A percentile compares a stretch with the other conserved stretches of the same genome.
Evolutionary conservation across 768 basidiomycete species (phyloP).

Genomic region (Suillus alpinus): DNA sequence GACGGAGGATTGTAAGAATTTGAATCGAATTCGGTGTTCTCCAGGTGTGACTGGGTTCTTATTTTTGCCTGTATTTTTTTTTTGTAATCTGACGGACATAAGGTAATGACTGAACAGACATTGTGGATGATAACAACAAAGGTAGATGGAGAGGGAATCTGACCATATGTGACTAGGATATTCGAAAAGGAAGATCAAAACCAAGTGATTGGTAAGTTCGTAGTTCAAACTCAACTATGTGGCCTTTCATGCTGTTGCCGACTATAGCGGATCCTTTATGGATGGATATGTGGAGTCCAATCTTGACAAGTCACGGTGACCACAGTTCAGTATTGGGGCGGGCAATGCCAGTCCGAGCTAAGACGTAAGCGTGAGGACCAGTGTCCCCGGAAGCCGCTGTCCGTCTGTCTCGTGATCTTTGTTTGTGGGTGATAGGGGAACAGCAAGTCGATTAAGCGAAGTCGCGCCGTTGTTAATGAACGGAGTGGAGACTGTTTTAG

Average conservation of each 20-base stretch:
- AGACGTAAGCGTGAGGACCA: slow-evolving; percentile 21
- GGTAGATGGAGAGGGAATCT: no score
- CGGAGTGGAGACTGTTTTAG: not conserved
- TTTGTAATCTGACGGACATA: no score
- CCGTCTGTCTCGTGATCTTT: slow-evolving; percentile 1
- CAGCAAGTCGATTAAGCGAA: not conserved
- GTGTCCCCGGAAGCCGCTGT: not conserved
- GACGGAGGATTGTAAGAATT: no score
- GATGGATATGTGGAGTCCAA: slow-evolving; percentile 16
- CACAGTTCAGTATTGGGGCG: slow-evolving; percentile 4
- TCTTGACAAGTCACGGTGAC: slow-evolving; percentile 15
- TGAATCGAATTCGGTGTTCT: slow-evolving; percentile 12
- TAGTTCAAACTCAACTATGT: slow-evolving; percentile 31
- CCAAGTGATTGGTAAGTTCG: slow-evolving; percentile 26
- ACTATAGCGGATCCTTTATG: slow-evolving; percentile 25
- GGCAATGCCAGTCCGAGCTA: slow-evolving; percentile 6
- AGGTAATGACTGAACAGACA: no score
- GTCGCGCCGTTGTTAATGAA: not conserved
- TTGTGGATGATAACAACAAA: no score
- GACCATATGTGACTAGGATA: slow-evolving; percentile 23
- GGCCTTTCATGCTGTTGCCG: slow-evolving; percentile 24
- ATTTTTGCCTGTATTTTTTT: no score
- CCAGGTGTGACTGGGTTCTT: no score
- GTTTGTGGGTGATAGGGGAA: not conserved
- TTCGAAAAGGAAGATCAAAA: slow-evolving; percentile 28